A percentile compares a stretch with the other conserved stretches of the same genome.
These are phyloP conservation scores for Microbotryomycetes sp. DNA, from an alignment of 1,284 basidiomycete species.

Conservation along the genomic window DNA sequence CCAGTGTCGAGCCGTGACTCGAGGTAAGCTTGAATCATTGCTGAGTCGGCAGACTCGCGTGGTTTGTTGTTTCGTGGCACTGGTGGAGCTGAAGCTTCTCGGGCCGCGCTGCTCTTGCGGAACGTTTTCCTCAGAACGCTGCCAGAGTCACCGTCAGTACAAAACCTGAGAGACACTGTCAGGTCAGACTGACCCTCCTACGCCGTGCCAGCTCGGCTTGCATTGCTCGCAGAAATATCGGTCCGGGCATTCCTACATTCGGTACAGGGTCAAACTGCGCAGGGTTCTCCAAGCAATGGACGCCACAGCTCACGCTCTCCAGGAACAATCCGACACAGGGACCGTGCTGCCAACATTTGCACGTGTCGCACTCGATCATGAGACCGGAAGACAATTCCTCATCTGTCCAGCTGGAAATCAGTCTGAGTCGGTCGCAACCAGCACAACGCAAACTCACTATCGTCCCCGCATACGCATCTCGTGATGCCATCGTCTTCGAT, in stretches of 20 bases:
- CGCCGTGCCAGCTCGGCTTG: conserved; percentile 49
- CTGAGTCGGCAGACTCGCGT: conserved; percentile 28
- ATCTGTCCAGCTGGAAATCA: conserved; percentile 46
- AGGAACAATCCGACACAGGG: conserved; percentile 89
- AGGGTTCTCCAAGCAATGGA: no score
- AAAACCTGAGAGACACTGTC: conserved; percentile 6
- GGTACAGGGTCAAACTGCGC: neutral
- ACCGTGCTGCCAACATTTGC: conserved; percentile 97
- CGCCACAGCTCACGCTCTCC: conserved; percentile 55
- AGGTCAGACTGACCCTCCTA: conserved; percentile 54
- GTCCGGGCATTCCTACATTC: conserved; percentile 40
- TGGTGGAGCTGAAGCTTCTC: conserved; percentile 1
- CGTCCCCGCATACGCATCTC: conserved; percentile 85
- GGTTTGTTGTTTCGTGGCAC: conserved; percentile 10
- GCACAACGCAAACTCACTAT: conserved; percentile 54
- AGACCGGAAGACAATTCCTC: conserved; percentile 55
- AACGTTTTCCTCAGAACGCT: conserved; percentile 28
- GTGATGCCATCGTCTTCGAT: conserved; percentile 69
- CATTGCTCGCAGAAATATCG: conserved; percentile 87
- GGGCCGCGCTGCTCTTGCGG: conserved; percentile 14
- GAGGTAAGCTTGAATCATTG: conserved; percentile 16
- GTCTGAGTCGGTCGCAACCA: neutral
- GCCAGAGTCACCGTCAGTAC: neutral
- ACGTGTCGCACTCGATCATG: conserved; percentile 96
- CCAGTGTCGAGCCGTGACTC: conserved; percentile 13